Evolutionary conservation across 441 rosid genomes (phyloP), one percentile per base, ranked within the genome.

Genomic region (Bocquillonia castaneifolia): DNA sequence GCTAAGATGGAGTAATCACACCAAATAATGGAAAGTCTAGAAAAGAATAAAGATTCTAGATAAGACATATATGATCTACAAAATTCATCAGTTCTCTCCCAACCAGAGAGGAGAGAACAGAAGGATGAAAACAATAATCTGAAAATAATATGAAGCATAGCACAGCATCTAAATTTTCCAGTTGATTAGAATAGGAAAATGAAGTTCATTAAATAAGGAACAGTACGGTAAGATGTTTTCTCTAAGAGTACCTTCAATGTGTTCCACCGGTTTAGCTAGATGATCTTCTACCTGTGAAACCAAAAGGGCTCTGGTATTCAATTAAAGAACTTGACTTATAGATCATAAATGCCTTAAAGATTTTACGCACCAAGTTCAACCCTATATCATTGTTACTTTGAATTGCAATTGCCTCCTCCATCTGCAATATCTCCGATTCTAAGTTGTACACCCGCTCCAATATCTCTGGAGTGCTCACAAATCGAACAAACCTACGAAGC

Each of bases 351-450:
- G 59, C 50, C 22, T 37, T 15, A 59, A 57, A 17, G 51, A 61
- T 17, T 64, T 37, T 37, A 81, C 95, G 81, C 77, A 91, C 97
- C 63, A 78, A 63, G 72, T 67, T 76, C 70, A 82, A 67, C 45
- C 87, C 88, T 48, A 77, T 72, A 18, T 86, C 86, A 62, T 66
- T 81, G 68, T 84, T 90, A 82, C 88, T 84, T 79, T 90, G 99
- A 64, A 82, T 84, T 36, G 83, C 84, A 81, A 92, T 87, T 72
- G 97, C 98, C 82, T 90, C 90, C 70, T 85, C 90, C 59, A 92
- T 88, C 83, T 94, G 99, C 75, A 86, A 74, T 70, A 94, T 90
- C 87, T 94, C 99, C 42, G 97, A 90, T 81, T 94, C 99, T 56
- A 88, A 72, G 22, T 83, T 81, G 72, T 86, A 77, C 59, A 90